These are phyloP conservation scores for Yamadazyma taylorii DNA, from an alignment of 1,139 yeast species.

Conservation along the genomic window DNA sequence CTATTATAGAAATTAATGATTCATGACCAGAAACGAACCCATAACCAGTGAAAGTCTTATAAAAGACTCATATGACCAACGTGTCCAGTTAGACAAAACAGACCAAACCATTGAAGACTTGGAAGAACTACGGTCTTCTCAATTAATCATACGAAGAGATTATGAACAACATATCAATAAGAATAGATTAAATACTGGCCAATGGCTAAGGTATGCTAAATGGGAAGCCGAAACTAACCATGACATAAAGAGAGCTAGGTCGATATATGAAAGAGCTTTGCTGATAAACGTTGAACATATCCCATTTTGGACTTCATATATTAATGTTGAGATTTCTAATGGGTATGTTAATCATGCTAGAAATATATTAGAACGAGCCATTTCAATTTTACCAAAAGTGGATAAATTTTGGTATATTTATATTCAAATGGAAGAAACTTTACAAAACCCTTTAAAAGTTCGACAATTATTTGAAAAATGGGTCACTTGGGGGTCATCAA, in stretches of 20 bases:
- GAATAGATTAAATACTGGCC: conserved; percentile 77
- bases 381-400: conserved; percentile 69
- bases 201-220: conserved; percentile 90
- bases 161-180: conserved; percentile 84
- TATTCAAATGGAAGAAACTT: conserved; percentile 78
- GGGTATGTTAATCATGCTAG: conserved; percentile 86
- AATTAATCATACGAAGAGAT: conserved; percentile 74
- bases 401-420: conserved; percentile 87
- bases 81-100: conserved; percentile 39
- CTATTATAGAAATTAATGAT: too few species aligned
- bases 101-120: conserved; percentile 65
- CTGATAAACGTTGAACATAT: conserved; percentile 72
- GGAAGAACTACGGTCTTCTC: conserved; percentile 77
- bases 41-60: conserved; percentile 42
- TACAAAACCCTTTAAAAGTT: conserved; percentile 63
- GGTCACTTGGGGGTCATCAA: conserved; percentile 72
- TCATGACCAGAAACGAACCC: conserved; percentile 10
- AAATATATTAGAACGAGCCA: conserved; percentile 78
- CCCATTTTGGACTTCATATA: conserved; percentile 84
- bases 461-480: conserved; percentile 74
- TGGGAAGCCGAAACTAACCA: conserved; percentile 79
- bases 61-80: conserved; percentile 34
- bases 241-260: conserved; percentile 73
- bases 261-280: conserved; percentile 85
- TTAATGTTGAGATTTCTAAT: conserved; percentile 71